Evolutionary conservation across 2,329 filamentous ascomycete genomes (phyloP).

Genomic region (Venturia oleaginea): DNA sequence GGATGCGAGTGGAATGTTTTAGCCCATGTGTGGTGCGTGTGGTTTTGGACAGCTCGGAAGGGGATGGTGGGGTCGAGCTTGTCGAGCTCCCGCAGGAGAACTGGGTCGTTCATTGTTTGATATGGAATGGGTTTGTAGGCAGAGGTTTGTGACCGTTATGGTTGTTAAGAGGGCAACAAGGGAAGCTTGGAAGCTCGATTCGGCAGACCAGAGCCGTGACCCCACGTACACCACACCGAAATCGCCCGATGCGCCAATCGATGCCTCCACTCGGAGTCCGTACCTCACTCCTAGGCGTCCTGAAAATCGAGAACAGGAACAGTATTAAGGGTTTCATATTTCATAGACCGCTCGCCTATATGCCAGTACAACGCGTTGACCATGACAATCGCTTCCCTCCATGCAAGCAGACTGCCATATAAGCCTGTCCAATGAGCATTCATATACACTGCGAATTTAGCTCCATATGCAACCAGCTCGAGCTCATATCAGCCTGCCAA

Average conservation of each 20-base stretch:
- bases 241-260: no score
- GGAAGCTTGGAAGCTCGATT: no score
- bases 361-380: neutral
- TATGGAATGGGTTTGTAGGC: neutral
- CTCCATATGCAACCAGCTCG: neutral
- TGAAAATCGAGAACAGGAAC: no score
- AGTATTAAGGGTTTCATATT: neutral
- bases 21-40: constrained; percentile 89
- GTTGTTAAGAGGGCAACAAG: no score
- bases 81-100: neutral
- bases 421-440: neutral
- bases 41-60: constrained; percentile 63
- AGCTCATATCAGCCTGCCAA: neutral
- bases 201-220: no score
- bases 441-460: neutral
- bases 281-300: no score
- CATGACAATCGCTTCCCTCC: neutral
- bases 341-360: neutral
- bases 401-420: neutral
- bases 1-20: constrained; percentile 82
- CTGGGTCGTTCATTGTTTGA: neutral
- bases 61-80: constrained; percentile 49
- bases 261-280: no score
- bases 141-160: no score
- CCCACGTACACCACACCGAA: no score